Evolutionary conservation across 768 basidiomycete species (phyloP).

Genomic region (Melanogaster broomeanus): DNA sequence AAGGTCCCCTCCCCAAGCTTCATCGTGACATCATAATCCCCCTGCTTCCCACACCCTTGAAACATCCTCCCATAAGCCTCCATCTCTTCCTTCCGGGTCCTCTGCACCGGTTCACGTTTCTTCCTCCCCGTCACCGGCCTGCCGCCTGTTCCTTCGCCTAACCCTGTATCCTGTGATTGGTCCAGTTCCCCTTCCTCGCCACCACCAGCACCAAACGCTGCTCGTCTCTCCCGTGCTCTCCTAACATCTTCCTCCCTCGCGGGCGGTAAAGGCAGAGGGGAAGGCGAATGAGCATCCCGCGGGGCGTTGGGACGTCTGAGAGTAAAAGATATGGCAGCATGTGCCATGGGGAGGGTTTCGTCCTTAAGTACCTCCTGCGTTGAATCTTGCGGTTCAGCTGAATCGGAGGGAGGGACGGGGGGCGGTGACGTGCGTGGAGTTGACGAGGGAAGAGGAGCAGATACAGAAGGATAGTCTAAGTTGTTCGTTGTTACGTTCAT

Average conservation of each 20-base stretch:
- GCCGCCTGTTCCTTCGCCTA: too few relatives aligned
- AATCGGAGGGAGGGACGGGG: conserved; percentile 36
- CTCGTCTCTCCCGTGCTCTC: conserved; percentile 27
- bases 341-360: conserved; percentile 35
- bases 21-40: conserved; percentile 77
- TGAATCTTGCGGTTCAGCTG: conserved; percentile 32
- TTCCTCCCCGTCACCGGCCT: conserved; percentile 21
- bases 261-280: conserved; percentile 35
- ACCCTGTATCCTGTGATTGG: background rate
- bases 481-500: conserved; percentile 8
- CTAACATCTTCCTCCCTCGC: conserved; percentile 29
- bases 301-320: conserved; percentile 51
- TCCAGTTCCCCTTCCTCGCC: conserved; percentile 8
- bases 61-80: conserved; percentile 69
- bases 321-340: conserved; percentile 41
- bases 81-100: conserved; percentile 65
- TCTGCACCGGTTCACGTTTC: conserved; percentile 46
- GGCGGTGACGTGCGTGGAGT: conserved; percentile 26
- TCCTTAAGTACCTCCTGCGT: conserved; percentile 23
- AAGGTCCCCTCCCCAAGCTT: conserved; percentile 98
- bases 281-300: conserved; percentile 46
- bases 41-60: conserved; percentile 67
- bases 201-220: conserved; percentile 2
- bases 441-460: conserved; percentile 21
- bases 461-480: conserved; percentile 20